Percentiles rank a stretch among this genome's conserved stretches.
phyloP scores from a whole-genome alignment of 2,329 filamentous ascomycete species.

The Colletotrichum tabaci region DNA sequence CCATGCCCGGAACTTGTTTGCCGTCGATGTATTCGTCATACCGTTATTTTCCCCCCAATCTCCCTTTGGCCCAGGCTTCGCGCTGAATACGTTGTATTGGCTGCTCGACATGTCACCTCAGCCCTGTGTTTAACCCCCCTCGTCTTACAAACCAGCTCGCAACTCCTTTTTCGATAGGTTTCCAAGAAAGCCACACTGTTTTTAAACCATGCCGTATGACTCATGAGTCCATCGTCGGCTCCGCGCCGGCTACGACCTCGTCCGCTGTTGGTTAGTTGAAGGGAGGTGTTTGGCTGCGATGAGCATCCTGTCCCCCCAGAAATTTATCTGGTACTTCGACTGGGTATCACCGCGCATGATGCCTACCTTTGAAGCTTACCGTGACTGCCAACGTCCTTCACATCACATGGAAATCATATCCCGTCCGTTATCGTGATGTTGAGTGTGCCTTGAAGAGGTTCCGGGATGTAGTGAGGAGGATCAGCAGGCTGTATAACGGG shows the following conservation, averaged over 20 bases:
- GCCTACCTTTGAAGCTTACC: neutral
- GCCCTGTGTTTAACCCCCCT: neutral
- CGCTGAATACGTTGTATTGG: too few species aligned
- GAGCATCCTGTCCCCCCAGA: neutral
- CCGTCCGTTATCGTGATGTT: neutral
- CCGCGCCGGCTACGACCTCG: neutral
- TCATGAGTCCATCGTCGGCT: slow-evolving; percentile 10
- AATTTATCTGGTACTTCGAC: neutral
- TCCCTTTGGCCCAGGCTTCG: neutral
- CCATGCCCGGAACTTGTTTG: neutral
- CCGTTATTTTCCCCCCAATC: too few species aligned
- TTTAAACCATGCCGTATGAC: too few species aligned
- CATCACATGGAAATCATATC: neutral
- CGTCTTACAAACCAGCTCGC: neutral
- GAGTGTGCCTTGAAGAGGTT: neutral
- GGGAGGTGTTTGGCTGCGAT: too few species aligned
- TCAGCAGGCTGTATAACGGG: neutral
- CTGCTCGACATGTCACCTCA: neutral
- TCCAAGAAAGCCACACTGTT: too few species aligned
- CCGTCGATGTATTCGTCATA: too few species aligned
- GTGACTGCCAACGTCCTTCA: neutral
- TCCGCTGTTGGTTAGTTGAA: neutral
- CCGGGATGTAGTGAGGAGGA: neutral
- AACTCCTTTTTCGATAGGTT: neutral
- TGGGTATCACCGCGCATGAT: neutral